Evolutionary conservation across 2,329 filamentous ascomycete genomes (phyloP), one percentile per base, ranked within the genome.

Genomic region (Kalaharituber pfeilii): DNA sequence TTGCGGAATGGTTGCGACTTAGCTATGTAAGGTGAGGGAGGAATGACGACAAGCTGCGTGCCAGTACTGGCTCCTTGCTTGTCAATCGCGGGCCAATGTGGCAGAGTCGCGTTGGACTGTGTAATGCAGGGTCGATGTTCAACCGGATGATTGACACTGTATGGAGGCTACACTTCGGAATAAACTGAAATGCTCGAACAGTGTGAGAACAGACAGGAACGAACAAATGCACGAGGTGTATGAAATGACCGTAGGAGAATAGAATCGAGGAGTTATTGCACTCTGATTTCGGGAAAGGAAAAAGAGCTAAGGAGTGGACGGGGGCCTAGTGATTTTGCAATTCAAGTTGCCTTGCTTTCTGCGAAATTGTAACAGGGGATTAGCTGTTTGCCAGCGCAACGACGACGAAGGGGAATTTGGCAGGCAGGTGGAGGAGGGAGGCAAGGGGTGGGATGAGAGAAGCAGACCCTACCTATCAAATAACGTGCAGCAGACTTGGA

Each of bases 241-340:
- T 39, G 42, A 20, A 47, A 20, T 47, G 42, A n/a, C 18, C 36
- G n/a, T 22, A 29, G 42, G 30, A 13, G n/a, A 9, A 15, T 13
- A 51, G 49, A 36, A 15, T 22, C 28, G 27, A 11, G 22, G 45
- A 36, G 36, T 24, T 22, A 55, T 36, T n/a, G 50, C 6, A 52
- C 50, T 30, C 42, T 2, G 26, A 18, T 30, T 22, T 20, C 22
- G 33, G 49, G 20, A 15, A 55, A 47, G 44, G 22, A 51, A 53
- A 25, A 49, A 47, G 49, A 52, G 44, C 28, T 24, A 49, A 54
- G 53, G 49, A 53, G 8, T 47, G 50, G 44, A 50, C 49, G 36
- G 45, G 30, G 45, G 28, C 42, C 42, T 22, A 47, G 33, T 39
- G 33, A 5, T 4, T 39, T 39, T 3, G 20, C 33, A 15, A 5